Evolutionary conservation across 1,284 basidiomycete genomes (phyloP).

Genomic region (Bondarzewia mesenterica): DNA sequence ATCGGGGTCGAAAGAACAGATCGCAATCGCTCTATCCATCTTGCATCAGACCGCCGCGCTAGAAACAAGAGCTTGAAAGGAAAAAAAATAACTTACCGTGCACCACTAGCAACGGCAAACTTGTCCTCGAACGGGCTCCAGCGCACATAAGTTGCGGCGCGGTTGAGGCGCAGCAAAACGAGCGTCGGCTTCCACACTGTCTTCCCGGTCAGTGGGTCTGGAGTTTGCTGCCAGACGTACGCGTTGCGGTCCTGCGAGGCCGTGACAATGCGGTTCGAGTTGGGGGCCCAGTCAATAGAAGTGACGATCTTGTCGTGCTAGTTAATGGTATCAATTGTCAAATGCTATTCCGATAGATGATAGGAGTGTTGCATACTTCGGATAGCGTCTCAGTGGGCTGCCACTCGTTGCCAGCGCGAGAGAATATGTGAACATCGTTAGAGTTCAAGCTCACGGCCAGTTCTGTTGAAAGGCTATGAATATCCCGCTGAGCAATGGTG

Average conservation of each 20-base stretch:
- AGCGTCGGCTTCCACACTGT: slow-evolving; percentile 92
- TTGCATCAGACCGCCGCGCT: background rate
- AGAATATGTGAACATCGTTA: slow-evolving; percentile 83
- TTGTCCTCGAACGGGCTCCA: slow-evolving; percentile 99
- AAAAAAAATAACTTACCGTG: slow-evolving; percentile 49
- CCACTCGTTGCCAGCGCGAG: slow-evolving; percentile 67
- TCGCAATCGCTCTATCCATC: slow-evolving; percentile 72
- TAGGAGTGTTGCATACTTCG: slow-evolving; percentile 51
- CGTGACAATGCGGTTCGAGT: slow-evolving; percentile 95
- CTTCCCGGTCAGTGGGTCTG: slow-evolving; percentile 62
- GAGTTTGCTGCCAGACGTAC: slow-evolving; percentile 91
- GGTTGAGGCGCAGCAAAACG: slow-evolving; percentile 92
- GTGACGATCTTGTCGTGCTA: slow-evolving; percentile 99
- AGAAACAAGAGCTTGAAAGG: background rate
- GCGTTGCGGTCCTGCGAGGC: slow-evolving; percentile 98
- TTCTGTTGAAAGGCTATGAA: slow-evolving; percentile 44
- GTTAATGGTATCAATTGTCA: background rate
- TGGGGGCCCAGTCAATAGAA: slow-evolving; percentile 97
- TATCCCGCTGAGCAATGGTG: slow-evolving; percentile 4
- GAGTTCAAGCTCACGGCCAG: slow-evolving; percentile 89
- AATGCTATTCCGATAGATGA: background rate
- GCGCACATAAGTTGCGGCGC: slow-evolving; percentile 90
- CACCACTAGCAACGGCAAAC: slow-evolving; percentile 97
- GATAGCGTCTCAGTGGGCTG: slow-evolving; percentile 71
- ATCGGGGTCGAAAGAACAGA: slow-evolving; percentile 93